Evolutionary conservation across 345 rosid species (phyloP).

Genomic region (Melaleuca alternifolia): DNA sequence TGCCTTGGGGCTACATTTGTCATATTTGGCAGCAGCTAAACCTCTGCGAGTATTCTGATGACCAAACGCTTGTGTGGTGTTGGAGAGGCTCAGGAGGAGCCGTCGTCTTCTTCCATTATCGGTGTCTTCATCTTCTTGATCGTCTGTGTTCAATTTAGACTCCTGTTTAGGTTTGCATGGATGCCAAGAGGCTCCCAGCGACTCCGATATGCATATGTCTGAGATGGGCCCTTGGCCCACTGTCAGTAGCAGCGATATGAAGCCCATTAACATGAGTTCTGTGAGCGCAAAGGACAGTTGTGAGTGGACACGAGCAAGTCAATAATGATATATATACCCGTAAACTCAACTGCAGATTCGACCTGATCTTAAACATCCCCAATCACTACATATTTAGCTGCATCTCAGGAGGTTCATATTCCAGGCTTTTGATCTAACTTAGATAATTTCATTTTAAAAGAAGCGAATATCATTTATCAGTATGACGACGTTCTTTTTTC

Average conservation of each 20-base stretch:
- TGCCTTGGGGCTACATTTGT: neutral
- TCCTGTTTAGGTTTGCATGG: slow-evolving; percentile 36
- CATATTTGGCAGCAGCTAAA: neutral
- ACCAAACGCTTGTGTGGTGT: neutral
- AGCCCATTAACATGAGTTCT: slow-evolving; percentile 92
- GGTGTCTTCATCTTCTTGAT: neutral
- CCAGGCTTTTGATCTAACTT: neutral
- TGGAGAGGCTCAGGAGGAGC: neutral
- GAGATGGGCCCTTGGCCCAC: slow-evolving; percentile 42
- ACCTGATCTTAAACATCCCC: neutral
- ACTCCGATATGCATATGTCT: slow-evolving; percentile 49
- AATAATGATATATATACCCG: neutral
- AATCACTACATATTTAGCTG: neutral
- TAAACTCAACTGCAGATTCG: neutral
- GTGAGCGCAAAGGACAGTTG: neutral
- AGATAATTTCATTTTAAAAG: neutral
- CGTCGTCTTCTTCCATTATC: neutral
- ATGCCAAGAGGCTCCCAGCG: slow-evolving; percentile 46
- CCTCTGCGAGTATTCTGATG: neutral
- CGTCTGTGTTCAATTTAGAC: neutral
- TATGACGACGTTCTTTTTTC: neutral
- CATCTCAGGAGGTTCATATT: neutral
- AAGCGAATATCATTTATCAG: neutral
- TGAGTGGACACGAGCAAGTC: neutral
- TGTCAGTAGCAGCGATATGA: slow-evolving; percentile 69